Evolutionary conservation across 257 asterid species (phyloP).

Genomic region (Solanum chmielewskii): DNA sequence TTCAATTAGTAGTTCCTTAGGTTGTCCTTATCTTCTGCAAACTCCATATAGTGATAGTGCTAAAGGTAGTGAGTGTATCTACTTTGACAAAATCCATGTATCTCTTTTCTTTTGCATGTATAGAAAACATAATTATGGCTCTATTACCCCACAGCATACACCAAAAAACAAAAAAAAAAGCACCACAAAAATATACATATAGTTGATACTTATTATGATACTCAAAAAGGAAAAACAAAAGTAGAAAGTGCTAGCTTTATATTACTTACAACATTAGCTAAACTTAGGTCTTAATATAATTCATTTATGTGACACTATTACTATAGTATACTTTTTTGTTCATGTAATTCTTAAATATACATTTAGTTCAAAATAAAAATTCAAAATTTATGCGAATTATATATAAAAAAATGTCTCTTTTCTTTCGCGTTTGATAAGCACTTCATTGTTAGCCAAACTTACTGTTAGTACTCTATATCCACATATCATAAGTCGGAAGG

Average conservation of each 20-base stretch:
- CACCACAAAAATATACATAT: not conserved
- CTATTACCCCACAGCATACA: not conserved
- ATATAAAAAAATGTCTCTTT: not conserved
- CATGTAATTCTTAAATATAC: not conserved
- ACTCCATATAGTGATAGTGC: not conserved
- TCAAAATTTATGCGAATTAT: not conserved
- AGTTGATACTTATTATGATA: not conserved
- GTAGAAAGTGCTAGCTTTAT: not conserved
- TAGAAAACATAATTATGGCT: not conserved
- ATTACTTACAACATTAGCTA: not conserved
- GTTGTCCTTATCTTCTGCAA: slow-evolving; percentile 7
- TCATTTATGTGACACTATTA: not conserved
- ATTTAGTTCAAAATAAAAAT: not conserved
- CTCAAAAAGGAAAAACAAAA: not conserved
- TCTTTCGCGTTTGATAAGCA: not conserved
- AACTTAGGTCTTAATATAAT: not conserved
- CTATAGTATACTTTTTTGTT: not conserved
- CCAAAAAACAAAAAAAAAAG: not conserved
- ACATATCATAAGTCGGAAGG: too few species aligned
- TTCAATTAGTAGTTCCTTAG: not conserved
- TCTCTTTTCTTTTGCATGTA: not conserved
- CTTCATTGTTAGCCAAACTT: not conserved
- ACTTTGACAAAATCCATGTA: not conserved
- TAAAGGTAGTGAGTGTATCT: not conserved
- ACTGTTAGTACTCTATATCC: too few species aligned